Evolutionary conservation across 495 filamentous ascomycete species (phyloP).

Genomic region (Penicillium bialowiezense): DNA sequence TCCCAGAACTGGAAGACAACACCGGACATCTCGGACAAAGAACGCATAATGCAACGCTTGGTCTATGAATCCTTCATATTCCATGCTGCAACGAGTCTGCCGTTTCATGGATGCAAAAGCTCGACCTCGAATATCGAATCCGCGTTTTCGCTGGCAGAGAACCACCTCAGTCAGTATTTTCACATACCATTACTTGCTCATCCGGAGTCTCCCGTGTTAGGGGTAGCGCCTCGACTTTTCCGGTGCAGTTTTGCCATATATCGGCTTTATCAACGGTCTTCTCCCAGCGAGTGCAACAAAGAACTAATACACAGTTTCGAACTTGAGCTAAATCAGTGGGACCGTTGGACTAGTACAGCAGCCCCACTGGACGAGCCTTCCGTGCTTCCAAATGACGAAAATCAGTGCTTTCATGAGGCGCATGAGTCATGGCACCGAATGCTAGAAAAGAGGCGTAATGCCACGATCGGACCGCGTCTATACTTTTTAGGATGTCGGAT

Average conservation of each 20-base stretch:
- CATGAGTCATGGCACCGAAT: not conserved
- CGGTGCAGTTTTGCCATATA: slow-evolving; percentile 11
- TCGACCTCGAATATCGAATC: slow-evolving; percentile 6
- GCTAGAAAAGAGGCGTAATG: not conserved
- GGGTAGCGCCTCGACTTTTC: slow-evolving; percentile 17
- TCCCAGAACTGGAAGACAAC: not conserved
- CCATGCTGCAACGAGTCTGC: slow-evolving; percentile 23
- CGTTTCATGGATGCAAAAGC: slow-evolving; percentile 11
- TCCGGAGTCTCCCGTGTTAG: slow-evolving; percentile 18
- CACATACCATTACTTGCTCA: not conserved
- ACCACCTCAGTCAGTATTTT: slow-evolving; percentile 9
- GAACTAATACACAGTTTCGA: slow-evolving; percentile 3
- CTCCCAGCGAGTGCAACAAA: not conserved
- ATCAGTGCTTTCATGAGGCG: not conserved
- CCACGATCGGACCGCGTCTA: slow-evolving; percentile 9
- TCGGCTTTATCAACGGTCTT: slow-evolving; percentile 8
- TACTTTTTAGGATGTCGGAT: slow-evolving; percentile 16
- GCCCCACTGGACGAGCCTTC: not conserved
- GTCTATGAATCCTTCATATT: slow-evolving; percentile 26
- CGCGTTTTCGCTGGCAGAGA: slow-evolving; percentile 16
- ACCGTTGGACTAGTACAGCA: not conserved
- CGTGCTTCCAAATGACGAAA: not conserved
- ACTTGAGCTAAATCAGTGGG: slow-evolving; percentile 1
- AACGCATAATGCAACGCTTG: slow-evolving; percentile 12
- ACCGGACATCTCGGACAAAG: not conserved